Base-by-base conservation (phyloP, 2,329 filamentous ascomycete genomes). In the Chaetomium olivaceum region DNA sequence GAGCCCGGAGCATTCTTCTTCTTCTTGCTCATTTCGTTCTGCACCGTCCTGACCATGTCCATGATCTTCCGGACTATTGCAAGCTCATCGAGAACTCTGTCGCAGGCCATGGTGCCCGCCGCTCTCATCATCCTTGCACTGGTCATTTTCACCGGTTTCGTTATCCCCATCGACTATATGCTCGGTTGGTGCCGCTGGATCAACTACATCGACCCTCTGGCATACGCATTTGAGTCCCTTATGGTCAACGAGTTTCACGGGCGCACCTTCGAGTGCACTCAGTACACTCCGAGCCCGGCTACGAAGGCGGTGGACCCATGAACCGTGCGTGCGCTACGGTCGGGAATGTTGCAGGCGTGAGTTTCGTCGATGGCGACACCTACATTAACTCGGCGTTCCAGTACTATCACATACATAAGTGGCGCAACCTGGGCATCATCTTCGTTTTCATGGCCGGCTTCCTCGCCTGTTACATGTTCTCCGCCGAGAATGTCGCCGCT, bases 61-160 rank as follows among this genome's bases (percentile, higher is more conserved):
- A 93, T 92, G 88, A 84, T 94, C 68, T 96, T 96, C 85, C 86
- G 92, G 58, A 90, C 87, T 7, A 91, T 96, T 69, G 92, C 85
- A n/a, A 89, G 91, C 0, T 80, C 89, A 1, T 93, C 92, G 4
- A 83, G 90, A 58, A 91, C 90, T 0, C 79, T 90, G 14, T 87
- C 87, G 14, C 85, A 88, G 72, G 86, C 86, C 70, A 83, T 89
- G 77, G 85, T 86, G 1, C 85, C 85, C 1, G 82, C 85, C 46
- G 84, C 86, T 4, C 69, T 89, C 16, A 76, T 88, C 69, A 90
- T 91, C 69, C 78, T 91, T 58, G 85, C 83, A 67, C 83, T 91
- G 39, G 83, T 92, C 76, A 88, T 87, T 70, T 87, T 87, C 76
- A 92, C 90, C 21, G 90, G 89, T 67, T 91, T 93, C 74, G 84